These are phyloP conservation scores for Aspergillus haitiensis DNA, from an alignment of 495 filamentous ascomycete species.

Conservation along the genomic window DNA sequence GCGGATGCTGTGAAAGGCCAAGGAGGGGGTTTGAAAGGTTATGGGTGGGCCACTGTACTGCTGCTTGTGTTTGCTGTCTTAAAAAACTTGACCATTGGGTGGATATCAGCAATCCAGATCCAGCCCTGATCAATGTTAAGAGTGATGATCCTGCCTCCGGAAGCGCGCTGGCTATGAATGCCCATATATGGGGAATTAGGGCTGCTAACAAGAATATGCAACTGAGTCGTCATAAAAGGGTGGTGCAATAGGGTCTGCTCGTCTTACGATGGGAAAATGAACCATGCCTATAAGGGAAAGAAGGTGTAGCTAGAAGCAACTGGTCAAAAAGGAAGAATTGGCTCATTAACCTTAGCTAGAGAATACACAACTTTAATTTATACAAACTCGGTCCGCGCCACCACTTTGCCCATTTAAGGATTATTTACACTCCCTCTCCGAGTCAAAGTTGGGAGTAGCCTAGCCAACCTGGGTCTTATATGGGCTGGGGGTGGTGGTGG, in stretches of 20 bases:
- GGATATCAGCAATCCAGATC: not conserved
- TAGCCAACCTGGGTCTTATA: too few relatives aligned
- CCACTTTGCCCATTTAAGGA: too few relatives aligned
- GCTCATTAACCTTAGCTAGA: too few relatives aligned
- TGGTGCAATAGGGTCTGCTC: not conserved
- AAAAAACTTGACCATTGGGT: not conserved
- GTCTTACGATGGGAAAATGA: too few relatives aligned
- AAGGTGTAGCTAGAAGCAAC: too few relatives aligned
- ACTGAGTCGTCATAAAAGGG: not conserved
- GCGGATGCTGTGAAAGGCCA: not conserved
- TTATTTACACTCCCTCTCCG: too few relatives aligned
- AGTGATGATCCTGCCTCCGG: not conserved
- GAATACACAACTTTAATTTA: too few relatives aligned
- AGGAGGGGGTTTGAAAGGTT: not conserved
- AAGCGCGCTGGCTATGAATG: not conserved
- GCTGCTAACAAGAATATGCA: not conserved
- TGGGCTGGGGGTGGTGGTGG: too few relatives aligned
- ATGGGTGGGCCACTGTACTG: not conserved
- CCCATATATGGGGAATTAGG: not conserved
- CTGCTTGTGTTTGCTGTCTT: not conserved
- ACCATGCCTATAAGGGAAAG: too few relatives aligned
- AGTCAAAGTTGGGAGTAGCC: too few relatives aligned
- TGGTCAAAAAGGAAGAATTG: too few relatives aligned
- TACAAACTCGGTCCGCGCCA: too few relatives aligned
- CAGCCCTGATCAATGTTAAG: not conserved